These are phyloP conservation scores for Polygonum aviculare DNA, from an alignment of 148 eudicot genomes.

Conservation along the genomic window DNA sequence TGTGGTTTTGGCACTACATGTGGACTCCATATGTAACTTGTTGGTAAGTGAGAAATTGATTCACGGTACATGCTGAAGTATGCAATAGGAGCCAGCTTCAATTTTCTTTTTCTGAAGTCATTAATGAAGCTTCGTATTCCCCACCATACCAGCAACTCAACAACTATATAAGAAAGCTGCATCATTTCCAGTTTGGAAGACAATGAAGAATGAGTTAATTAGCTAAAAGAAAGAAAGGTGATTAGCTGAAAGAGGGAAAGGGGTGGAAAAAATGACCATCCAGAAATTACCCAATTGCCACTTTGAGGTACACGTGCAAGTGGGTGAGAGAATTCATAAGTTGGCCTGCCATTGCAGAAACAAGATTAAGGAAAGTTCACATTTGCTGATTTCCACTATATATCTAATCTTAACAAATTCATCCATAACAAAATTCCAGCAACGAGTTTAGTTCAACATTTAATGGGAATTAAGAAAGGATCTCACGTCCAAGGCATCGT, in stretches of 20 bases:
- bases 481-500: constrained; percentile 99
- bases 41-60: constrained; percentile 78
- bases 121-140: constrained; percentile 68
- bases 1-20: constrained; percentile 83
- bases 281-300: constrained; percentile 68
- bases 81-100: constrained; percentile 84
- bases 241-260: constrained; percentile 3
- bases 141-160: constrained; percentile 92
- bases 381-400: not conserved
- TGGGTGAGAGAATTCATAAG: constrained; percentile 86
- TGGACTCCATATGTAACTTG: constrained; percentile 96
- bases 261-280: not conserved
- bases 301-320: constrained; percentile 75
- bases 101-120: constrained; percentile 57
- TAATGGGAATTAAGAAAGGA: not conserved
- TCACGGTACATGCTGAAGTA: constrained; percentile 79
- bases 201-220: not conserved
- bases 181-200: constrained; percentile 12
- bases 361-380: not conserved
- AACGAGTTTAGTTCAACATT: not conserved
- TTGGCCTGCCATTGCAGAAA: constrained; percentile 53
- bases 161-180: constrained; percentile 83
- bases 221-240: not conserved
- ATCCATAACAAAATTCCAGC: not conserved
- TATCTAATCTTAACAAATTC: not conserved